Evolutionary conservation across 495 filamentous ascomycete genomes (phyloP).

Genomic region (Tuber aestivum): DNA sequence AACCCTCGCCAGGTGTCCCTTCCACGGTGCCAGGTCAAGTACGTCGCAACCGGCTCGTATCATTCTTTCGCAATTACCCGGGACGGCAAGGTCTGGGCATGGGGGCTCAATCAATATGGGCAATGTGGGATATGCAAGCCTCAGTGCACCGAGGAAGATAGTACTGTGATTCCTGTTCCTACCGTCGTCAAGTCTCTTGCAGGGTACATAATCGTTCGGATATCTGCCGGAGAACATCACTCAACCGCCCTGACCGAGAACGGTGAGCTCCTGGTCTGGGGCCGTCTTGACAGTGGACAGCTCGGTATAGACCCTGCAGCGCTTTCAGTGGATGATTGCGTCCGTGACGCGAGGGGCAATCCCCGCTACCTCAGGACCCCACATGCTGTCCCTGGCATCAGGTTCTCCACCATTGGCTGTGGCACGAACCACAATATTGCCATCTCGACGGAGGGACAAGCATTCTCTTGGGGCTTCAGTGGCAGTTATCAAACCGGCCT

Average conservation of each 20-base stretch:
- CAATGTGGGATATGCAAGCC: constrained; percentile 73
- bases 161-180: constrained; percentile 53
- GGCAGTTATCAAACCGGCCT: constrained; percentile 61
- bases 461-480: constrained; percentile 53
- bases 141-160: constrained; percentile 59
- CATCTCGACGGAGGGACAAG: constrained; percentile 47
- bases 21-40: constrained; percentile 53
- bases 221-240: constrained; percentile 66
- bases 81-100: constrained; percentile 65
- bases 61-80: constrained; percentile 59
- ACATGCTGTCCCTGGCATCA: constrained; percentile 38
- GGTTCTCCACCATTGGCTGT: constrained; percentile 44
- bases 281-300: constrained; percentile 60
- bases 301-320: constrained; percentile 52
- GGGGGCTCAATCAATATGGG: constrained; percentile 83
- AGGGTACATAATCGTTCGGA: constrained; percentile 49
- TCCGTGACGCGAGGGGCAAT: constrained; percentile 49
- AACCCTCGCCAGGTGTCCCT: constrained; percentile 64
- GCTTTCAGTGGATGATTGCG: constrained; percentile 52
- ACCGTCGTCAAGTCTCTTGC: constrained; percentile 57
- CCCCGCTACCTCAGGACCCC: constrained; percentile 35
- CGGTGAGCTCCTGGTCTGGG: constrained; percentile 62
- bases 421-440: constrained; percentile 58
- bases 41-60: constrained; percentile 58
- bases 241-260: constrained; percentile 56